Conservation (phyloP, 768 basidiomycete species). For the Wakefieldia striispora region DNA sequence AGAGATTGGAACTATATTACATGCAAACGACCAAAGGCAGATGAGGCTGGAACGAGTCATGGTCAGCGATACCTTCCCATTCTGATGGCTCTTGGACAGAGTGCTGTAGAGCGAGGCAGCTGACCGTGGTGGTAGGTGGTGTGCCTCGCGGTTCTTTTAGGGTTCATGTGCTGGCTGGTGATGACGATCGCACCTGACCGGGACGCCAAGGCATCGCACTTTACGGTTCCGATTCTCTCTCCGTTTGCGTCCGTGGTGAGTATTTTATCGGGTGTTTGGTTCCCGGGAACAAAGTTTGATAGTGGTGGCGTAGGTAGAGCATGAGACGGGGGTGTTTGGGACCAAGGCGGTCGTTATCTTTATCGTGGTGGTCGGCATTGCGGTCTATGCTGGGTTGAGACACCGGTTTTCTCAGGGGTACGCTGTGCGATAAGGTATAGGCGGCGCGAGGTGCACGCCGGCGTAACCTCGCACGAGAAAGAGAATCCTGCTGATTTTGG, state of each 20-base stretch:
- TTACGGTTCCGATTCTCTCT: slow-evolving; percentile 75
- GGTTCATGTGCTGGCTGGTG: slow-evolving; percentile 20
- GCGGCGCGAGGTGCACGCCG: not conserved
- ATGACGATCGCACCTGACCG: slow-evolving; percentile 14
- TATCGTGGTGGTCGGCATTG: slow-evolving; percentile 38
- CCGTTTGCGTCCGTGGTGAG: slow-evolving; percentile 75
- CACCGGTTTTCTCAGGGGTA: slow-evolving; percentile 34
- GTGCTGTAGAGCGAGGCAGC: slow-evolving; percentile 7
- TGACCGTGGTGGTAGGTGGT: slow-evolving; percentile 16
- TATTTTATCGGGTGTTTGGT: not conserved
- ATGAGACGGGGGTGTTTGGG: slow-evolving; percentile 66
- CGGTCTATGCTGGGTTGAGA: slow-evolving; percentile 44
- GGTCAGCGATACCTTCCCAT: slow-evolving; percentile 36
- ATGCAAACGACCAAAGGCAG: slow-evolving; percentile 47
- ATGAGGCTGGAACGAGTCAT: slow-evolving; percentile 49
- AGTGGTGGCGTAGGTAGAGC: slow-evolving; percentile 53
- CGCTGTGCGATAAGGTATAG: not conserved
- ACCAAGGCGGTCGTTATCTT: slow-evolving; percentile 43
- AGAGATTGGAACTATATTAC: slow-evolving; percentile 39
- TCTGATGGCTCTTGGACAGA: not conserved
- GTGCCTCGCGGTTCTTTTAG: slow-evolving; percentile 25
- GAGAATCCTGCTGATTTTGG: not conserved
- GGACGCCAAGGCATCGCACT: slow-evolving; percentile 46
- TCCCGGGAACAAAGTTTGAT: slow-evolving; percentile 2
- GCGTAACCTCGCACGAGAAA: too few relatives aligned